Evolutionary conservation across 441 rosid species (phyloP), one percentile per base, ranked within the genome.

Genomic region (Adansonia grandidieri): DNA sequence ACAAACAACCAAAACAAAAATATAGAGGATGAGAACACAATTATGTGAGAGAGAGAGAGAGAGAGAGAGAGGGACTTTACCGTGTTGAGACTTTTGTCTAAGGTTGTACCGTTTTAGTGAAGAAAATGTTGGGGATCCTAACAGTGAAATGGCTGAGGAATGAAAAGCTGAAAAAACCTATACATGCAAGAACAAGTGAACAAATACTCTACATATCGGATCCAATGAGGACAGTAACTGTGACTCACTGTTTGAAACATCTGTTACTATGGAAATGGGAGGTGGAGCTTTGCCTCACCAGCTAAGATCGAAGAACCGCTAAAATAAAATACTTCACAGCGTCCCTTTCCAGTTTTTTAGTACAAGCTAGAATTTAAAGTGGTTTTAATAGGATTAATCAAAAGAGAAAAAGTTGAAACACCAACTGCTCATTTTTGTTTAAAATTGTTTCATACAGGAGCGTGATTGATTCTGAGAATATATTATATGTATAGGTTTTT

Each of bases 181-280:
- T 75, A 70, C 73, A 78, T 79, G 79, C 71, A 71, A 78, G 77
- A 81, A 77, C 63, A 56, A 71, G 63, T 32, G 64, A 80, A 73
- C 71, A 48, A 42, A 56, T 54, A 17, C 63, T 56, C 76, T 81
- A 72, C 75, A 74, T 78, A 81, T 78, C 61, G 80, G 82, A 81
- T 84, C 82, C 83, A 79, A 73, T 78, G 83, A 73, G 22, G 50
- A 19, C 22, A 22, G 76, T 48, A 5, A 82, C 84, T 73, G 77
- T 47, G 71, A 50, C 62, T 73, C 48, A 73, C 86, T 78, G 77
- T 78, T 77, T 75, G 11, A 14, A 74, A 53, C 71, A 11, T 6
- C 58, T 73, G 53, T 50, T 6, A 24, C 73, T 58, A 58, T 51
- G 20, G 78, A 77, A 71, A 73, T 58, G 62, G 9, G 20, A 73